Percentiles rank a stretch among this genome's conserved stretches.
Conservation (phyloP, 805 yeast species). For the Ogataea allantospora region DNA sequence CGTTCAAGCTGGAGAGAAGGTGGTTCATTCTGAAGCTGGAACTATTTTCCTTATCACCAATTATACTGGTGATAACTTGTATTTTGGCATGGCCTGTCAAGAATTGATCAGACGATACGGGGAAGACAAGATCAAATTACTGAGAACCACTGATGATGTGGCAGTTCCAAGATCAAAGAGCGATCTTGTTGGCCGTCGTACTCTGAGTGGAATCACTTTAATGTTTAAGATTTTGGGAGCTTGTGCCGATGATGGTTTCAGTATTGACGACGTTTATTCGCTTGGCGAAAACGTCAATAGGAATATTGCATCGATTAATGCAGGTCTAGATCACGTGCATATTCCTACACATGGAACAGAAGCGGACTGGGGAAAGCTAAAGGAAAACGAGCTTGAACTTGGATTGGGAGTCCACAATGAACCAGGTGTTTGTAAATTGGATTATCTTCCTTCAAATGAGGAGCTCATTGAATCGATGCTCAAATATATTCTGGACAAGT, state of each 20-base stretch:
- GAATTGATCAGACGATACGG: conserved; percentile 35
- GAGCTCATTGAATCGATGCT: conserved; percentile 31
- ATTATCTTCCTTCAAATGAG: conserved; percentile 34
- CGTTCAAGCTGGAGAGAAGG: conserved; percentile 38
- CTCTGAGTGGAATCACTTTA: conserved; percentile 35
- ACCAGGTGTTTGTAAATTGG: conserved; percentile 35
- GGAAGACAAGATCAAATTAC: conserved; percentile 30
- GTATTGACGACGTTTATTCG: conserved; percentile 29
- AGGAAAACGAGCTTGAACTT: conserved; percentile 33
- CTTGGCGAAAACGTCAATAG: conserved; percentile 31
- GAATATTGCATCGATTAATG: conserved; percentile 35
- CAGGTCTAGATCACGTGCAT: conserved; percentile 39
- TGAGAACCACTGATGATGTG: conserved; percentile 37
- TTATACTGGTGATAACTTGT: conserved; percentile 40
- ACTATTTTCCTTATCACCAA: conserved; percentile 36
- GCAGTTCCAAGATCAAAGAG: conserved; percentile 33
- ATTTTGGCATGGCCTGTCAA: conserved; percentile 41
- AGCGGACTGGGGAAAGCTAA: conserved; percentile 28
- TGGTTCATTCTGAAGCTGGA: conserved; percentile 36
- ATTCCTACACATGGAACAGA: conserved; percentile 35
- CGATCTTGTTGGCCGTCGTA: conserved; percentile 38
- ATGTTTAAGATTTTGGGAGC: conserved; percentile 36
- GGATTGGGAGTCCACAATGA: conserved; percentile 42
- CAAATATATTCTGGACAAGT: conserved; percentile 28
- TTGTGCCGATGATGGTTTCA: conserved; percentile 27